Percentiles rank a stretch among this genome's conserved stretches.
Evolutionary conservation across 2,329 filamentous ascomycete genomes (phyloP).

Genomic region (Teratosphaeria viscida): DNA sequence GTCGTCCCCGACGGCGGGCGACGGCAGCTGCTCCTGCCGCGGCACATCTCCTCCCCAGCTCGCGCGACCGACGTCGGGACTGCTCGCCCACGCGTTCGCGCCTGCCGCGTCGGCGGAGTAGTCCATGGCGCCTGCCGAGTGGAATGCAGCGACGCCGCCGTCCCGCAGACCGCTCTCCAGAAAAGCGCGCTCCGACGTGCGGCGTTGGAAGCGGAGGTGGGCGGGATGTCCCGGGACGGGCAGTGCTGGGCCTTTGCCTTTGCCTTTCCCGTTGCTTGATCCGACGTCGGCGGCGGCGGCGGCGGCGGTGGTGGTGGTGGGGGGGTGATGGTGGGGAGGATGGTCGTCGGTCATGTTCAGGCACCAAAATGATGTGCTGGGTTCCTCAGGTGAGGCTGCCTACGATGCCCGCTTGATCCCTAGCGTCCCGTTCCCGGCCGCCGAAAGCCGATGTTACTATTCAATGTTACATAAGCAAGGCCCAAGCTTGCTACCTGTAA

Average conservation of each 20-base stretch:
- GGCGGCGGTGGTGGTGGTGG: not conserved
- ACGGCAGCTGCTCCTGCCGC: slow-evolving; percentile 17
- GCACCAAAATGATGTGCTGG: not conserved
- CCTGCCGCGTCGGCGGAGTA: slow-evolving; percentile 46
- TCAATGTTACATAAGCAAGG: too few species aligned
- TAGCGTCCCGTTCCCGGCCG: not conserved
- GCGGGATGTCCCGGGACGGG: slow-evolving; percentile 1
- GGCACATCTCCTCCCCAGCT: slow-evolving; percentile 33
- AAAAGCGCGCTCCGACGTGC: slow-evolving; percentile 25
- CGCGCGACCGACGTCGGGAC: slow-evolving; percentile 42
- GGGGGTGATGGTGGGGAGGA: not conserved
- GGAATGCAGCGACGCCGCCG: slow-evolving; percentile 2
- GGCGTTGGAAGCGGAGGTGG: slow-evolving; percentile 26
- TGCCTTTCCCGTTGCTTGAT: slow-evolving; percentile 1
- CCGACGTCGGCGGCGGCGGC: not conserved
- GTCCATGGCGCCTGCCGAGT: slow-evolving; percentile 44
- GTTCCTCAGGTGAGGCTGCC: not conserved
- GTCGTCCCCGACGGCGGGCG: slow-evolving; percentile 14
- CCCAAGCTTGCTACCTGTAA: too few species aligned
- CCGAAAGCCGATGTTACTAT: too few species aligned
- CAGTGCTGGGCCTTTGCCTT: slow-evolving; percentile 12
- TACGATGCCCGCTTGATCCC: not conserved
- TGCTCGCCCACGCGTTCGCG: slow-evolving; percentile 54
- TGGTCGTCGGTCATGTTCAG: not conserved
- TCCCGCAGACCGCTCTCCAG: slow-evolving; percentile 23